Evolutionary conservation across 2,329 filamentous ascomycete species (phyloP).

Genomic region (Xylaria sp.): DNA sequence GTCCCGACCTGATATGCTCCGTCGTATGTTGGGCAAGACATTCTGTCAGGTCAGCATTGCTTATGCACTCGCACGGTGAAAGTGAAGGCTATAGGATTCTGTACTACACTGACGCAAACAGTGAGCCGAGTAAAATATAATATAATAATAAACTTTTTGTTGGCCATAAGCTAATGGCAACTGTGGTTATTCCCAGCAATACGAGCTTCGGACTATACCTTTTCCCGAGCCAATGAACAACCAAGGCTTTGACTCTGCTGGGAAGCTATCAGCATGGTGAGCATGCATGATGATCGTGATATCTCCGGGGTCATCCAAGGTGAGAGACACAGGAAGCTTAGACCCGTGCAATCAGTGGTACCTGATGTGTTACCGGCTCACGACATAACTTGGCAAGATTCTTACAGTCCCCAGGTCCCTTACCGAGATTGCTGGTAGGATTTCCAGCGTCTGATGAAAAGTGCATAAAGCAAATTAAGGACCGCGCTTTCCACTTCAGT

Average conservation of each 20-base stretch:
- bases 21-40: constrained; percentile 14
- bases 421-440: constrained; percentile 20
- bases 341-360: neutral
- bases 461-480: neutral
- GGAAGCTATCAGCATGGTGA: neutral
- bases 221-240: neutral
- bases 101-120: constrained; percentile 9
- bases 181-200: neutral
- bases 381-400: constrained; percentile 13
- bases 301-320: constrained; percentile 10
- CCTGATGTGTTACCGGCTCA: constrained; percentile 5
- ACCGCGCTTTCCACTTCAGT: neutral
- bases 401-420: constrained; percentile 14
- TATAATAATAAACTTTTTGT: neutral
- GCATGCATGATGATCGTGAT: neutral
- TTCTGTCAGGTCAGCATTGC: neutral
- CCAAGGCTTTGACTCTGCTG: neutral
- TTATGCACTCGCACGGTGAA: neutral
- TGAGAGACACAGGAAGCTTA: constrained; percentile 18
- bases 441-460: constrained; percentile 5
- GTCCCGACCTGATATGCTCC: neutral
- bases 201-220: neutral
- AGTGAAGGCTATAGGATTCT: neutral
- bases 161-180: neutral
- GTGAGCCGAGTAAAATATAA: neutral